Base-by-base conservation (phyloP, 306 rosid genomes). In the Cicer chorassanicum region DNA sequence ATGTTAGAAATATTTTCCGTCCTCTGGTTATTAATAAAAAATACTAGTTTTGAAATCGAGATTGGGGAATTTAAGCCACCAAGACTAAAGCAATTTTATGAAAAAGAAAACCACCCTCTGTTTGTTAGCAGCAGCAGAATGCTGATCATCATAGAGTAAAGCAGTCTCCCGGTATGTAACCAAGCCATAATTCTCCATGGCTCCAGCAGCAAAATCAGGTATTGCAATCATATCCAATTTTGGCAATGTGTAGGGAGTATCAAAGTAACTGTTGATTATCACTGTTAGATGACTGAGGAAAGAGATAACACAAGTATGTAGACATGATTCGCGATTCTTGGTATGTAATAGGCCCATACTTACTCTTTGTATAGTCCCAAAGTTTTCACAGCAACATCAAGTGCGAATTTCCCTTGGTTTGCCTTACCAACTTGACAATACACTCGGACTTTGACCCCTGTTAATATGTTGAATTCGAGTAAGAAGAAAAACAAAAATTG, bases 101-200 rank as follows among this genome's bases (percentile, higher is more conserved):
- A 68, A 79, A 68, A 66, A 53, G 72, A 46, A 74, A 21, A 55
- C 73, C 87, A 93, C 97, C 93, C 94, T 84, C 82, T 91, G 97
- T 84, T 93, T 91, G 86, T 87, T 91, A 40, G 88, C 83, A 75
- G 98, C 98, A 53, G 97, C 96, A 77, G 97, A 91, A 81, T 88
- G 86, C 65, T 83, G 92, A 16, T 91, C 97, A 71, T 93, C 98
- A 80, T 83, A 93, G 82, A 93, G 97, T 79, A 93, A 87, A 85
- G 89, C 97, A 59, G 94, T 88, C 89, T 93, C 98, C 55, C 94
- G 90, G 75, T 88, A 91, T 64, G 98, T 93, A 75, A 93, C 94
- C 78, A 93, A 83, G 67, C 98, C 98, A 86, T 93, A 93, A 77
- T 93, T 93, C 84, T 93, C 98, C 98, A 93, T 93, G 73, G 98